Evolutionary conservation across 345 rosid genomes (phyloP).

Genomic region (Aurinia saxatilis): DNA sequence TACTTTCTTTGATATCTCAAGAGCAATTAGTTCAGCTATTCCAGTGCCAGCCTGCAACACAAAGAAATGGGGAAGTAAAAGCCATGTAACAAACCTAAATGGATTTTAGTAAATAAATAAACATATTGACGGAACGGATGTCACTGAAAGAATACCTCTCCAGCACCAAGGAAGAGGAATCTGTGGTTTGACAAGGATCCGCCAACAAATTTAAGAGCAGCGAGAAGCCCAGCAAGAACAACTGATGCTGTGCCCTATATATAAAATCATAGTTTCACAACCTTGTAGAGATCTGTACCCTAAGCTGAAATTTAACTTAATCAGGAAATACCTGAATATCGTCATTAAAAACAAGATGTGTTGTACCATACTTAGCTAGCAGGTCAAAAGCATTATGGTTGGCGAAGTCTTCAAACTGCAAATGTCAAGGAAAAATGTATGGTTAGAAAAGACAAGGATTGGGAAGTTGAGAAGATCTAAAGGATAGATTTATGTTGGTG

Average conservation of each 20-base stretch:
- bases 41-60: conserved; percentile 92
- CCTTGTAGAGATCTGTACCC: not conserved
- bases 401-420: conserved; percentile 97
- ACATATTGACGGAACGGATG: not conserved
- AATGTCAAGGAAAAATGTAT: conserved; percentile 3
- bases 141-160: conserved; percentile 49
- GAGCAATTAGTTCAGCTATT: conserved; percentile 89
- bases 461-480: not conserved
- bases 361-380: conserved; percentile 77
- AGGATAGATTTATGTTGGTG: not conserved
- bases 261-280: not conserved
- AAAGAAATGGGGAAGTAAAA: not conserved
- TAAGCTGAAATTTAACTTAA: not conserved
- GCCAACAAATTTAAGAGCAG: conserved; percentile 69
- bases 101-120: not conserved
- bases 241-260: conserved; percentile 97
- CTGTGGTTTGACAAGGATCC: conserved; percentile 72
- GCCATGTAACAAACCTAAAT: not conserved
- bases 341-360: conserved; percentile 96
- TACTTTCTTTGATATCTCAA: conserved; percentile 89
- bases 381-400: conserved; percentile 96
- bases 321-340: conserved; percentile 75
- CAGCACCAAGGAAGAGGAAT: conserved; percentile 95
- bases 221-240: conserved; percentile 89
- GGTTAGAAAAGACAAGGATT: not conserved